A percentile compares a stretch with the other conserved stretches of the same genome.
These are phyloP conservation scores for Calonectria honghensis DNA, from an alignment of 2,329 filamentous ascomycete genomes.

Conservation along the genomic window DNA sequence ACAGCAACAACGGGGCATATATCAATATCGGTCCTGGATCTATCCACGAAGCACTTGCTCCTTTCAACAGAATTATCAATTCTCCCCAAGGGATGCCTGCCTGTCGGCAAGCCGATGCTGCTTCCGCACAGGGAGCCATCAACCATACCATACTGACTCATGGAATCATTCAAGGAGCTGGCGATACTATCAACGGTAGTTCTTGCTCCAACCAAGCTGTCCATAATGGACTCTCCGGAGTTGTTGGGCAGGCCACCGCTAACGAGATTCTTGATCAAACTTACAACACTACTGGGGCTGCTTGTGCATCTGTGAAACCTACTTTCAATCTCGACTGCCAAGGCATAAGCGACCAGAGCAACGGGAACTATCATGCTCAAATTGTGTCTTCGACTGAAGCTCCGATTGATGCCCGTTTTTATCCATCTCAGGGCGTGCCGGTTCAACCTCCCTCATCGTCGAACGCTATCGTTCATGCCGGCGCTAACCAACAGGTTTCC, in stretches of 20 bases:
- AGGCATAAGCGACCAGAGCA: background rate
- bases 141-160: background rate
- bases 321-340: too few species aligned
- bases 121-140: background rate
- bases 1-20: background rate
- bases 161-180: background rate
- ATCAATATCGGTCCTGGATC: background rate
- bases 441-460: constrained; percentile 33
- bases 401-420: background rate
- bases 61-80: background rate
- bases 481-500: constrained; percentile 20
- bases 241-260: background rate
- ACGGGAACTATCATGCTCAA: background rate
- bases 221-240: background rate
- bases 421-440: constrained; percentile 17
- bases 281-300: background rate
- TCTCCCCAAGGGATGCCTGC: background rate
- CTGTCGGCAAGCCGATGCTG: background rate
- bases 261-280: background rate
- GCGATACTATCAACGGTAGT: background rate
- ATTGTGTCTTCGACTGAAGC: background rate
- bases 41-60: background rate
- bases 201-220: background rate
- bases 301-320: background rate
- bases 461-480: constrained; percentile 14